Base-by-base conservation (phyloP, 2,329 filamentous ascomycete genomes). In the Colletotrichum sp. region DNA sequence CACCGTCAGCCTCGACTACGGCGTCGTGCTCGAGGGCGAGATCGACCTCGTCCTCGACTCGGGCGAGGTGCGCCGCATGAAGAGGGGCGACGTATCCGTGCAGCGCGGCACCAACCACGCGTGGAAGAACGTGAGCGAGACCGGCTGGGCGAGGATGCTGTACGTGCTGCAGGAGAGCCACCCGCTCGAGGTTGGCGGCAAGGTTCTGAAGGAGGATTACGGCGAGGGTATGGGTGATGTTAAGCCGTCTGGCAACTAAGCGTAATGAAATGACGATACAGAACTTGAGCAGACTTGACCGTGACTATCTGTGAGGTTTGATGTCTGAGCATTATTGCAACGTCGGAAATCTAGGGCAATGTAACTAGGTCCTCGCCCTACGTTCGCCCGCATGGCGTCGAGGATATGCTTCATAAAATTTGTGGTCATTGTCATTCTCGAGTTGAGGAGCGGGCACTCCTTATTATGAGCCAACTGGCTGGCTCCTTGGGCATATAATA, bases 31-130 rank as follows among this genome's bases (percentile, higher is more conserved):
- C 9, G 89, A 91, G 77, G 90, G 90, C 2, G 84, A 85, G 78
- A 79, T 92, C 28, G 88, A 90, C 71, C 84, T 91, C 81, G 69
- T 87, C 5, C 81, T 91, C 7, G 90, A 90, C 74, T 86, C 86
- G 18, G 89, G 90, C 2, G 88, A 88, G 71, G 83, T 80, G 64
- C 83, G 84, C 59, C 72, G 83, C 28, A 83, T 92, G 85, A 82
- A 83, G 62, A 82, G 85, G 13, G 90, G 90, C 4, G 90, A 92
- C 78, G 82, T 91, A n/a, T 87, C 87, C 12, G 87, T 92, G 24
- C 89, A 92, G 81, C 83, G 90, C 55, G 89, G 86, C 2, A 90
- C 89, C 4, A 89, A 87, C 82, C 90, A 92, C 80, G 85, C 85
- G 30, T 91, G 89, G 89, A 80, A 83, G 64, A 91, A 91, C 73